Base-by-base conservation (phyloP, 805 yeast species). In the Diddensiella transvaalensis region DNA sequence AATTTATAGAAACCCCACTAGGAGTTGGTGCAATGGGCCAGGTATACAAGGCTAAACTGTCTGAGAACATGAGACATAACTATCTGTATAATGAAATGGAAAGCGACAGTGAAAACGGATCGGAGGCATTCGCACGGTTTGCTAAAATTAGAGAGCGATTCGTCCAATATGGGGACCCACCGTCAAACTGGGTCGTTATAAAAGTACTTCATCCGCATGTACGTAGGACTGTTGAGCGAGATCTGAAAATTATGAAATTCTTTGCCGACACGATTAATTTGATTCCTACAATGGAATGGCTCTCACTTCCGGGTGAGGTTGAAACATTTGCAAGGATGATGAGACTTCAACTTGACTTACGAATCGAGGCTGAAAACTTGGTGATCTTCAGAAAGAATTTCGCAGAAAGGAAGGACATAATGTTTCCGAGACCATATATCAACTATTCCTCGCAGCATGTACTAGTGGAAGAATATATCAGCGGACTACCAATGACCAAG, bases 21-120 rank as follows among this genome's bases (percentile, higher is more conserved):
- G 99, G 99, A 1, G 91, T 91, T n/a, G 99, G 99, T 11, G 96
- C 99, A 1, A 93, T 93, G 70, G 99, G 96, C 1, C 99, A 93
- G 66, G 99, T 93, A 2, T 87, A 91, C 66, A 66, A 78, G 33
- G 97, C 86, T 1, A 81, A 79, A 54, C 66, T 87, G 4, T 50
- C 58, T 6, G 21, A 42, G 30, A 41, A 51, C 13, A 11, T 49
- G 41, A 22, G 17, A 33, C 15, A 23, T 3, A 37, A 44, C 11
- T 47, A 52, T 15, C 48, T 48, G 11, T 22, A 11, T 22, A 23
- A 48, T 6, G 51, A 52, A 44, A 15, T 62, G 56, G 44, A 53
- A 46, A 1, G 11, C 3, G 32, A 15, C 3, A 10, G 21, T 3
- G 13, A 22, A 10, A 22, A 32, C 5, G 21, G 43, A 35, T 11